Percentiles rank a stretch among this genome's conserved stretches.
Evolutionary conservation across 495 filamentous ascomycete species (phyloP).

Genomic region (Usnea hakonensis): DNA sequence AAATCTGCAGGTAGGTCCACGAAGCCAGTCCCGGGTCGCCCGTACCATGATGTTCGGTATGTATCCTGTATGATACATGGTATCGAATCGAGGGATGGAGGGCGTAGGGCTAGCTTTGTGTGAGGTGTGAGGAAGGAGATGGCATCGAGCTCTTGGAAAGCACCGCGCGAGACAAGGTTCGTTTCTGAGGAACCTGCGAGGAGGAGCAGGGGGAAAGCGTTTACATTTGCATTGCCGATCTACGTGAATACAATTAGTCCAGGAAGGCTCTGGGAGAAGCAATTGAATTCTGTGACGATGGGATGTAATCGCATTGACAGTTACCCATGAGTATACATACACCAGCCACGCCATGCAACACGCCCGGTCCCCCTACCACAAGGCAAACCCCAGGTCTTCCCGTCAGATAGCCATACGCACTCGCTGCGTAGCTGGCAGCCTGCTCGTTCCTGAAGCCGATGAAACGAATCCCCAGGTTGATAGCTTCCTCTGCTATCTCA

Average conservation of each 20-base stretch:
- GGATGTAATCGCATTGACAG: not conserved
- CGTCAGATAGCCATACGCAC: slow-evolving; percentile 58
- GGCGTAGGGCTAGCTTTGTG: slow-evolving; percentile 49
- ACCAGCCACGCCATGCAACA: slow-evolving; percentile 55
- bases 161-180: slow-evolving; percentile 46
- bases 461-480: slow-evolving; percentile 56
- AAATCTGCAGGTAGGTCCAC: slow-evolving; percentile 57
- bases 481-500: slow-evolving; percentile 56
- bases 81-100: slow-evolving; percentile 43
- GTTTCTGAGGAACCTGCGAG: slow-evolving; percentile 53
- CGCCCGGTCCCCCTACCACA: slow-evolving; percentile 58
- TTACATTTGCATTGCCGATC: slow-evolving; percentile 50
- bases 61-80: slow-evolving; percentile 45
- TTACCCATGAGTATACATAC: slow-evolving; percentile 28
- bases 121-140: slow-evolving; percentile 51
- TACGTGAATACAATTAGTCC: slow-evolving; percentile 13
- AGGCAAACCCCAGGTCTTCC: slow-evolving; percentile 55
- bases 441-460: slow-evolving; percentile 62
- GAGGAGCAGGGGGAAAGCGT: slow-evolving; percentile 53
- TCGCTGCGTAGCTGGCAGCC: slow-evolving; percentile 55
- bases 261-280: not conserved
- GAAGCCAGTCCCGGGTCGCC: slow-evolving; percentile 50
- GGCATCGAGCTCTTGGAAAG: slow-evolving; percentile 57
- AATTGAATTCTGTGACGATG: not conserved
- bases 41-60: slow-evolving; percentile 50